Evolutionary conservation across 306 rosid genomes (phyloP).

Genomic region (Sicyos edulis): DNA sequence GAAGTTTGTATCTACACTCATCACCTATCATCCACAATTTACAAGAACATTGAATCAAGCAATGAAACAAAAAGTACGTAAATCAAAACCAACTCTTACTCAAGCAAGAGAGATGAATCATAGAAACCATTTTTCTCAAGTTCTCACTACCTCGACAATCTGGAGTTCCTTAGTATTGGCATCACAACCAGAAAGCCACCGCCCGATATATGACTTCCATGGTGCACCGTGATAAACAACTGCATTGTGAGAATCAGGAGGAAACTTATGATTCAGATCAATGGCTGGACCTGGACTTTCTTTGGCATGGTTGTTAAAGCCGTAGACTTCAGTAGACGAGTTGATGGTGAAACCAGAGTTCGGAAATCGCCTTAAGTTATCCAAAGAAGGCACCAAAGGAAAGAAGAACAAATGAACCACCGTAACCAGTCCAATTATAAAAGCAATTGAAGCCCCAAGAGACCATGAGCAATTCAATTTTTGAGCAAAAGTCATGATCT

Average conservation of each 20-base stretch:
- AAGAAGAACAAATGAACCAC: conserved; percentile 68
- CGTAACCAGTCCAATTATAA: conserved; percentile 55
- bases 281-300: conserved; percentile 29
- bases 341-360: conserved; percentile 43
- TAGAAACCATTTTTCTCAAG: not conserved
- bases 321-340: conserved; percentile 31
- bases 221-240: conserved; percentile 73
- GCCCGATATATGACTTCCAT: conserved; percentile 85
- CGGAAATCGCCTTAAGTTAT: conserved; percentile 51
- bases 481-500: conserved; percentile 52
- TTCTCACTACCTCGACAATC: conserved; percentile 60
- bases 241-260: conserved; percentile 53
- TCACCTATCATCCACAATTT: not conserved
- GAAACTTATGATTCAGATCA: conserved; percentile 47
- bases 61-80: not conserved
- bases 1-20: not conserved
- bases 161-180: conserved; percentile 46
- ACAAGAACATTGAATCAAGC: not conserved
- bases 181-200: conserved; percentile 85
- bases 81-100: not conserved
- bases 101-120: not conserved
- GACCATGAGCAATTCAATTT: conserved; percentile 71
- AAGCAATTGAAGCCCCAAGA: conserved; percentile 51
- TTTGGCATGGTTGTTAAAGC: conserved; percentile 17
- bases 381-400: conserved; percentile 66